phyloP scores from a whole-genome alignment of 2,329 filamentous ascomycete genomes.

The Aspergillus sp. region DNA sequence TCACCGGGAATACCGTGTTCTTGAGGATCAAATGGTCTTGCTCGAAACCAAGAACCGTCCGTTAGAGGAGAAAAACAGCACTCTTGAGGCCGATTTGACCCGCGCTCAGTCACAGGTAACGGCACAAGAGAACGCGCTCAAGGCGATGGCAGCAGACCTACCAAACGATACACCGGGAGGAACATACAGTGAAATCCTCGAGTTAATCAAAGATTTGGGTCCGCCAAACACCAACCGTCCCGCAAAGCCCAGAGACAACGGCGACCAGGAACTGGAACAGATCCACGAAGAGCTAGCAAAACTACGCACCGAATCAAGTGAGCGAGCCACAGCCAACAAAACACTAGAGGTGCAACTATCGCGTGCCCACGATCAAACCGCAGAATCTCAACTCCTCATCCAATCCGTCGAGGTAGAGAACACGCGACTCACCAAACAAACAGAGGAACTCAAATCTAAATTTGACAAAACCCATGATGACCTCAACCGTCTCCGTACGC shows the following conservation, averaged over 20 bases:
- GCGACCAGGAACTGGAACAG: conserved; percentile 22
- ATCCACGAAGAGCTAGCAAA: conserved; percentile 30
- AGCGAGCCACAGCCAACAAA: conserved; percentile 28
- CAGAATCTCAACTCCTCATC: conserved; percentile 38
- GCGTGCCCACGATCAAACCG: conserved; percentile 36
- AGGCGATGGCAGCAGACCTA: conserved; percentile 37
- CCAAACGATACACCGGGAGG: conserved; percentile 33
- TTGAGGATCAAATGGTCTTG: conserved; percentile 35
- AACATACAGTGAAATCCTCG: conserved; percentile 41
- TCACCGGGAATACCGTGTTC: conserved; percentile 32
- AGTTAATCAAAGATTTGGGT: conserved; percentile 36
- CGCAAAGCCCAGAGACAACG: conserved; percentile 19
- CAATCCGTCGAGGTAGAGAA: conserved; percentile 42
- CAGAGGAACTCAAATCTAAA: conserved; percentile 34
- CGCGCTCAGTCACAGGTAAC: conserved; percentile 36
- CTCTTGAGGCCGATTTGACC: conserved; percentile 36
- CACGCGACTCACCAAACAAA: conserved; percentile 32
- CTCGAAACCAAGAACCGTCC: conserved; percentile 37
- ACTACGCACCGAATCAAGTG: conserved; percentile 31
- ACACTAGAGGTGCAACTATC: conserved; percentile 36
- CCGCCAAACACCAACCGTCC: conserved; percentile 20
- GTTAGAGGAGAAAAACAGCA: conserved; percentile 39
- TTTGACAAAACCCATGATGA: conserved; percentile 33
- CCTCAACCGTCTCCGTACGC: conserved; percentile 29
- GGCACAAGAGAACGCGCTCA: conserved; percentile 39